Evolutionary conservation across 148 eudicot species (phyloP), one percentile per base, ranked within the genome.

Genomic region (Spergularia bocconei): DNA sequence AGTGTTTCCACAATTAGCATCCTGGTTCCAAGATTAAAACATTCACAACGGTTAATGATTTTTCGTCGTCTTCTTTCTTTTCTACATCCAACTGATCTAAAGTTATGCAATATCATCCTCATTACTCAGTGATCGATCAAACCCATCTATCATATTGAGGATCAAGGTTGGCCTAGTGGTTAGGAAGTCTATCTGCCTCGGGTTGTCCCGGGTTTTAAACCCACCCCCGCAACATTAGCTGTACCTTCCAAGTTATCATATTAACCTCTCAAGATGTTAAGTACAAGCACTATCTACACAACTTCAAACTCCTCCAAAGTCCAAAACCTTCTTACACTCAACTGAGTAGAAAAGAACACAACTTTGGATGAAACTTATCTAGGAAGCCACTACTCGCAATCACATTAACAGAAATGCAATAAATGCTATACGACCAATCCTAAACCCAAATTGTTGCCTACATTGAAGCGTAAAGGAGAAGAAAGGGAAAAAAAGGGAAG

Each of bases 1-100:
- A 19, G 96, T 95, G 66, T 95, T 95, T 20, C 99, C 99, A 79
- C 97, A 95, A 84, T 95, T 95, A 74, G 99, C 97, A 87, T 95
- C 99, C 99, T 92, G 76, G 57, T 70, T 72, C 60, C 63, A 67
- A 75, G 38, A 14, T 23, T 7, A 21, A 50, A 44, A 23, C 71
- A 54, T 39, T 39, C 51, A 44, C 38, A 21, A 12, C 51, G 57
- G 5, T 16, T 50, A 21, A 13, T 68, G 29, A 0, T 65, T 65
- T 2, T 19, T 4, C 70, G 19, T 9, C 20, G 8, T 41, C 47
- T 41, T 19, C 7, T n/a, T 64, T 17, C 2, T 16, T n/a, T 64
- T 9, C 2, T 38, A 38, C 13, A 2, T 21, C 10, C 5, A 60
- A 11, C 63, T 10, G 0, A 21, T 62, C 14, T 2, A 58, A 62